Evolutionary conservation across 257 asterid genomes (phyloP), one percentile per base, ranked within the genome.

Genomic region (Linaria vulgaris): DNA sequence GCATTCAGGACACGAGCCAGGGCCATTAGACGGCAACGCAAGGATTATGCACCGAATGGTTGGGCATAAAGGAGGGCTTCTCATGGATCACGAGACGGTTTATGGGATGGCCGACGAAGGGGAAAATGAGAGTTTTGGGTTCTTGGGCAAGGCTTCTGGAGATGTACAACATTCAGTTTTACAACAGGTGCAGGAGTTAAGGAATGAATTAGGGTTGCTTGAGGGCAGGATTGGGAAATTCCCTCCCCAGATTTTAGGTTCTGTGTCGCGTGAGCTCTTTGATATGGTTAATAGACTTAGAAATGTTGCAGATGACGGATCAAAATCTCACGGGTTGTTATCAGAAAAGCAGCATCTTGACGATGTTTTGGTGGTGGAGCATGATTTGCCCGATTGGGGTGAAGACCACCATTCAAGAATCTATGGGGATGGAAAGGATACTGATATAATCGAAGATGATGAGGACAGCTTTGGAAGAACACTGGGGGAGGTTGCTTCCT

Each of bases 391-490:
- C 8, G 99, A 85, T 70, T 92, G 99, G 99, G 84, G 87, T 51
- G 97, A 86, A 59, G 95, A 83, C 45, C 91, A 86, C 65, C 96
- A 92, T 68, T 71, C 80, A 17, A 74, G 84, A 75, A 76, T 83
- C 37, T 87, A 78, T 56, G 92, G 86, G 6, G 84, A 82, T 63
- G 94, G 96, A 8, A 91, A 91, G 77, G 95, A 86, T 70, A 83
- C 85, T 46, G 97, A 90, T 72, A 83, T 76, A 38, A 82, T 92
- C 31, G 99, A 87, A 72, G 99, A 92, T 51, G 99, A 92, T 49
- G 99, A 87, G 74, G 99, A 87, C 78, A 87, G 97, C 78, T 89
- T 92, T 59, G 97, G 94, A 59, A 82, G 97, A 77, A 87, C 99
- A 9, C 97, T 92, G 25, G 97, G 95, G 54, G 99, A 92, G 75